Conservation (phyloP, 2,329 filamentous ascomycete species). For the Phoma sp. region DNA sequence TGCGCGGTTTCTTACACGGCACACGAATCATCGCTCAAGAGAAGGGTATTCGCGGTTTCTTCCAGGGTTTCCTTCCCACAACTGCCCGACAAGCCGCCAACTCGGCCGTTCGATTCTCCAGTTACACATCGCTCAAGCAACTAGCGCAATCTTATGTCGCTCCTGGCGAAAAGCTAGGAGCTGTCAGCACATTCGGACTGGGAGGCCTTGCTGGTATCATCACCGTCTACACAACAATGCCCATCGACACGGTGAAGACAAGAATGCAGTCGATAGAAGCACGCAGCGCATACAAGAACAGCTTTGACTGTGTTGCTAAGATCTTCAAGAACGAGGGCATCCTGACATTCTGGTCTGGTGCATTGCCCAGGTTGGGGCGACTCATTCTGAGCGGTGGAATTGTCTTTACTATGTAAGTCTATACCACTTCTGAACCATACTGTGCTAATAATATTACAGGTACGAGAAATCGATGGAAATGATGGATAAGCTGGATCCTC, state of each 20-base stretch:
- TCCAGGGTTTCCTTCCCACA: slow-evolving; percentile 95
- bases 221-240: slow-evolving; percentile 78
- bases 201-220: slow-evolving; percentile 89
- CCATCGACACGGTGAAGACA: slow-evolving; percentile 94
- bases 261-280: slow-evolving; percentile 96
- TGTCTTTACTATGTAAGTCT: slow-evolving; percentile 85
- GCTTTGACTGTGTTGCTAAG: slow-evolving; percentile 78
- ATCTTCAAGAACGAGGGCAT: slow-evolving; percentile 92
- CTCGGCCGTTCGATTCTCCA: slow-evolving; percentile 87
- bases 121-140: slow-evolving; percentile 90
- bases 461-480: slow-evolving; percentile 96
- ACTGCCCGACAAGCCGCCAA: slow-evolving; percentile 95
- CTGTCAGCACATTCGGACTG: slow-evolving; percentile 86
- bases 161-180: slow-evolving; percentile 92
- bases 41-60: slow-evolving; percentile 88
- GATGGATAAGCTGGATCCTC: slow-evolving; percentile 80
- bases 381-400: slow-evolving; percentile 93
- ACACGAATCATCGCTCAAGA: slow-evolving; percentile 86
- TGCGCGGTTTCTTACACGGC: slow-evolving; percentile 92
- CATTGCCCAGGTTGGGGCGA: slow-evolving; percentile 81
- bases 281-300: slow-evolving; percentile 81
- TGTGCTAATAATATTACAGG: slow-evolving; percentile 44
- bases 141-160: slow-evolving; percentile 90
- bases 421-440: slow-evolving; percentile 12
- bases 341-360: slow-evolving; percentile 92